Conservation (phyloP, 208 protist genomes). For the Naegleria fowleri region DNA sequence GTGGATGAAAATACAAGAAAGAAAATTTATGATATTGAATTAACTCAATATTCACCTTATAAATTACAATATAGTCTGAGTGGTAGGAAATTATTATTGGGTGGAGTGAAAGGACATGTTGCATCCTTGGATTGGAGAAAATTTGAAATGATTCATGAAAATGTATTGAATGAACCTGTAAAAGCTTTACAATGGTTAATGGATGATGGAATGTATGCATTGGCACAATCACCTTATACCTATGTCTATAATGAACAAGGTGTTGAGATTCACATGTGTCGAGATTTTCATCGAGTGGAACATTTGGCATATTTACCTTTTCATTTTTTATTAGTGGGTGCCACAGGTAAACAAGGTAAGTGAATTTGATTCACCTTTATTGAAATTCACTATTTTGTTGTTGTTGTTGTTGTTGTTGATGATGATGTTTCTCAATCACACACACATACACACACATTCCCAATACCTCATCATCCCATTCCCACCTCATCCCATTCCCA, state of each 20-base stretch:
- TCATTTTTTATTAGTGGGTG: constrained; percentile 60
- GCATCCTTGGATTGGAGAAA: constrained; percentile 61
- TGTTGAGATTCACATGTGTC: constrained; percentile 67
- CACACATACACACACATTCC: too few relatives aligned
- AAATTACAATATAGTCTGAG: constrained; percentile 52
- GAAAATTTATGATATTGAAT: constrained; percentile 60
- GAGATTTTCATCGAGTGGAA: constrained; percentile 57
- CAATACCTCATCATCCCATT: too few relatives aligned
- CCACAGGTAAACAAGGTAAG: neutral
- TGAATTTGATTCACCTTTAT: too few relatives aligned
- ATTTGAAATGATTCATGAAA: constrained; percentile 52
- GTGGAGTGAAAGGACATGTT: constrained; percentile 67
- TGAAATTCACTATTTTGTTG: too few relatives aligned
- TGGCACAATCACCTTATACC: constrained; percentile 81
- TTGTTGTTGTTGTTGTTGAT: too few relatives aligned
- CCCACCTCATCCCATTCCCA: too few relatives aligned
- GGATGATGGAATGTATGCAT: constrained; percentile 73
- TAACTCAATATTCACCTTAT: constrained; percentile 60
- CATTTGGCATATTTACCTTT: constrained; percentile 70
- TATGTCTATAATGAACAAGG: constrained; percentile 78
- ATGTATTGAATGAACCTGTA: constrained; percentile 37
- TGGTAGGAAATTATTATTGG: constrained; percentile 56
- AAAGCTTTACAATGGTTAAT: constrained; percentile 56
- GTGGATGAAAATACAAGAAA: constrained; percentile 54
- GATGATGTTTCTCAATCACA: too few relatives aligned